Percentiles rank a stretch among this genome's conserved stretches.
Evolutionary conservation across 2,329 filamentous ascomycete species (phyloP).

Genomic region (Tolypocladium pustulatum): DNA sequence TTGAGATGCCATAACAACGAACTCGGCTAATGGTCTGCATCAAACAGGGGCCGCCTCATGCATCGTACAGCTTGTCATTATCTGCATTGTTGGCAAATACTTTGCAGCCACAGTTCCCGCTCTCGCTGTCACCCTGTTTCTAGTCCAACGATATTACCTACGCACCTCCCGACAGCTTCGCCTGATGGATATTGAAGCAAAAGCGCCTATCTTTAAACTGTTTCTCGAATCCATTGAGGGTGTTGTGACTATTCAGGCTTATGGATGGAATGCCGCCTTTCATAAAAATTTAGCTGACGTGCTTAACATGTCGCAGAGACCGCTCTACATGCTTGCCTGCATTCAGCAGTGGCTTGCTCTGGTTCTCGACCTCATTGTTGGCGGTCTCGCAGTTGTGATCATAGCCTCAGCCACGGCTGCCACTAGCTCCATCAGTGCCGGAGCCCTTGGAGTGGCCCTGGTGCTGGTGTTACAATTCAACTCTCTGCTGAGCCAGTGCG

Average conservation of each 20-base stretch:
- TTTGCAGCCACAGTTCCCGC: slow-evolving; percentile 30
- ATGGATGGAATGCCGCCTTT: slow-evolving; percentile 14
- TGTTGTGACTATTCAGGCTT: slow-evolving; percentile 19
- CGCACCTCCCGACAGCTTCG: slow-evolving; percentile 18
- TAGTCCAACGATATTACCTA: slow-evolving; percentile 16
- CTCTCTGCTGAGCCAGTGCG: slow-evolving; percentile 15
- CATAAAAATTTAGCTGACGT: slow-evolving; percentile 4
- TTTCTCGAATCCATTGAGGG: slow-evolving; percentile 14
- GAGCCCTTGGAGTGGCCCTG: slow-evolving; percentile 14
- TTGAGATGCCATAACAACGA: background rate
- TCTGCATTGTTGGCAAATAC: slow-evolving; percentile 23
- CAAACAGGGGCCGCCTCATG: slow-evolving; percentile 8
- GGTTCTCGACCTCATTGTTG: slow-evolving; percentile 33
- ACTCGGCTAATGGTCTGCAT: background rate
- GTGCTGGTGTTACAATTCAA: slow-evolving; percentile 18
- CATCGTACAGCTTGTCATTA: background rate
- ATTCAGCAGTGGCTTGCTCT: slow-evolving; percentile 39
- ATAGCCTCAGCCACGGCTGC: slow-evolving; percentile 28
- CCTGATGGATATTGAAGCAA: slow-evolving; percentile 16
- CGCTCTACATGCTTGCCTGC: slow-evolving; percentile 30
- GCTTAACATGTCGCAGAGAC: slow-evolving; percentile 23
- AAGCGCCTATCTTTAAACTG: slow-evolving; percentile 15
- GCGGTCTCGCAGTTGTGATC: slow-evolving; percentile 32
- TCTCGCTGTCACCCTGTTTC: background rate
- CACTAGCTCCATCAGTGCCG: slow-evolving; percentile 13